Evolutionary conservation across 192 early-diverging fungal species (phyloP).

Genomic region (Backusella morwellensis): DNA sequence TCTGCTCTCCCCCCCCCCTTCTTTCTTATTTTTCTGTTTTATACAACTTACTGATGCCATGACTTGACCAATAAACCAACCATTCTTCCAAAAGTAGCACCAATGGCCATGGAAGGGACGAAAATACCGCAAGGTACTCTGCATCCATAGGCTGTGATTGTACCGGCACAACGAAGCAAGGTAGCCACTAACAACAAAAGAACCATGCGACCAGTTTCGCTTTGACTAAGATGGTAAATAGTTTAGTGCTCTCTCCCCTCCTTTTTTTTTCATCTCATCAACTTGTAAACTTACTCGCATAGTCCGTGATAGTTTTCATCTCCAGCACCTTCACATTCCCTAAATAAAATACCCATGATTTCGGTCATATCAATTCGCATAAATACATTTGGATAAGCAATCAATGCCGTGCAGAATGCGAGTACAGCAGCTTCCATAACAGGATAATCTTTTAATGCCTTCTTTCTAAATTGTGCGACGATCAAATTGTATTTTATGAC

Average conservation of each 20-base stretch:
- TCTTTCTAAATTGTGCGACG: conserved; percentile 71
- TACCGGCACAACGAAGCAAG: conserved; percentile 49
- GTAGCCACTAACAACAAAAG: conserved; percentile 54
- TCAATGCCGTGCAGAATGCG: conserved; percentile 60
- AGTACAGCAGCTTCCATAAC: conserved; percentile 66
- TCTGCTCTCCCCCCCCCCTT: neutral
- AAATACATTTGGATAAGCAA: conserved; percentile 72
- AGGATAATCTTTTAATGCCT: conserved; percentile 59
- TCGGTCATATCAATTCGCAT: conserved; percentile 88
- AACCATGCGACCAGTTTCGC: conserved; percentile 36
- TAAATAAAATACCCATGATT: conserved; percentile 68
- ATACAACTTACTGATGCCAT: conserved; percentile 54
- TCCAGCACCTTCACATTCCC: conserved; percentile 61
- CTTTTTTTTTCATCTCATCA: neutral
- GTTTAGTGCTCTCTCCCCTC: neutral
- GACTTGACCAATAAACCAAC: conserved; percentile 82
- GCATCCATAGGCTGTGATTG: conserved; percentile 62
- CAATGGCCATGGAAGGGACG: conserved; percentile 86
- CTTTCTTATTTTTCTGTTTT: no score
- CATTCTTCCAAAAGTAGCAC: conserved; percentile 90
- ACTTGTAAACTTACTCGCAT: conserved; percentile 46
- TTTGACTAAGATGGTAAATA: conserved; percentile 4
- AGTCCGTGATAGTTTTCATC: conserved; percentile 60
- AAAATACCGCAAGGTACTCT: conserved; percentile 78
- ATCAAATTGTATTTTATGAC: conserved; percentile 71